A percentile compares a stretch with the other conserved stretches of the same genome.
Conservation (phyloP, 192 early-diverging fungal genomes). For the Coemansia sp. region DNA sequence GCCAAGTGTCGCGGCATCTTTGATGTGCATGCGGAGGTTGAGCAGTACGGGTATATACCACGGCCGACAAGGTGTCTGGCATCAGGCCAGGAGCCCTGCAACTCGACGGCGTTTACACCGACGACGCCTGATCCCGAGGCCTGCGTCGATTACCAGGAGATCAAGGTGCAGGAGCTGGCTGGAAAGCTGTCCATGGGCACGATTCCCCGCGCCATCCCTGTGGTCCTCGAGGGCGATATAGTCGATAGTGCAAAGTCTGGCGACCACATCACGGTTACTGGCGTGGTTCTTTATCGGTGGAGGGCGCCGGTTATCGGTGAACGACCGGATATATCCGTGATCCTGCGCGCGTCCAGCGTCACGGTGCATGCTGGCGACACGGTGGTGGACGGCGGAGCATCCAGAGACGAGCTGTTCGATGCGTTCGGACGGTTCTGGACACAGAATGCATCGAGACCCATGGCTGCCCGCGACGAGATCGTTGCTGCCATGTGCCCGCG, state of each 20-base stretch:
- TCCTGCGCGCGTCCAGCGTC: conserved; percentile 62
- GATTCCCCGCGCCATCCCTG: conserved; percentile 58
- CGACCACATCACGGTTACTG: conserved; percentile 61
- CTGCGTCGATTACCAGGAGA: conserved; percentile 76
- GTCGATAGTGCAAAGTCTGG: conserved; percentile 63
- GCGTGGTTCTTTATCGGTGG: conserved; percentile 62
- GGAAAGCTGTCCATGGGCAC: conserved; percentile 64
- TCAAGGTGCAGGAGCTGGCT: conserved; percentile 72
- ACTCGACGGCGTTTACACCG: conserved; percentile 54
- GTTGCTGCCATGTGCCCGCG: conserved; percentile 65
- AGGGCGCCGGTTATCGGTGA: conserved; percentile 48
- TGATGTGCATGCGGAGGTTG: conserved; percentile 57
- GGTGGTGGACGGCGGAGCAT: conserved; percentile 22
- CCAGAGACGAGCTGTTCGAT: conserved; percentile 51
- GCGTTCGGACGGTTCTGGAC: conserved; percentile 64
- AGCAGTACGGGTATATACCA: conserved; percentile 62
- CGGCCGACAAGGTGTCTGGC: conserved; percentile 57
- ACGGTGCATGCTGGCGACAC: conserved; percentile 58
- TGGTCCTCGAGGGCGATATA: conserved; percentile 59
- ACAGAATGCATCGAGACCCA: conserved; percentile 13
- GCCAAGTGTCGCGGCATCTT: conserved; percentile 60
- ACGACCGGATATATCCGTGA: conserved; percentile 62
- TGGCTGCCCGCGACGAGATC: conserved; percentile 56
- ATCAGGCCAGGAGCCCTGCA: conserved; percentile 39
- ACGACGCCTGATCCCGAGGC: conserved; percentile 35